phyloP scores from a whole-genome alignment of 1,284 basidiomycete genomes.

The Ganoderma lucidum region DNA sequence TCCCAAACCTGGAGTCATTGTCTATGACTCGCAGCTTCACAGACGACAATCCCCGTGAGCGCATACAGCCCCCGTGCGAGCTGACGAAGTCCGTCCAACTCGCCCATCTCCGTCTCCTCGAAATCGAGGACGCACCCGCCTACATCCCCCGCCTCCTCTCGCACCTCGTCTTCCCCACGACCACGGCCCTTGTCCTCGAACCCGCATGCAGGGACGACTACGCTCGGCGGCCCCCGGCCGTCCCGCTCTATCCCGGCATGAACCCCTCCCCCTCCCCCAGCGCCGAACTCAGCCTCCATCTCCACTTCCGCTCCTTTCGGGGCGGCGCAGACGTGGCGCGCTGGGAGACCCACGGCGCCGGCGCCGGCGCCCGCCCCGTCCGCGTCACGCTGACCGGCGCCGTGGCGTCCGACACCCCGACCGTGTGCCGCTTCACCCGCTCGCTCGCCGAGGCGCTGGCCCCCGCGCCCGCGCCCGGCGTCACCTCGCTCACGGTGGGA shows the following conservation, averaged over 20 bases:
- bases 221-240: not conserved
- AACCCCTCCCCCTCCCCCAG: not conserved
- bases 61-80: not conserved
- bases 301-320: not conserved
- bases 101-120: not conserved
- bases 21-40: not conserved
- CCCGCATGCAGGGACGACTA: not conserved
- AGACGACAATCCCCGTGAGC: not conserved
- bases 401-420: no score
- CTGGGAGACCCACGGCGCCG: conserved; percentile 3
- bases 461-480: not conserved
- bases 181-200: not conserved
- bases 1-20: not conserved
- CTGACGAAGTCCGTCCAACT: not conserved
- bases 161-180: not conserved
- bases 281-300: not conserved
- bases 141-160: not conserved
- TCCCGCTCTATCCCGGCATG: not conserved
- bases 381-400: not conserved
- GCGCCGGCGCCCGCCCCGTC: not conserved
- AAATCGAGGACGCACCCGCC: not conserved
- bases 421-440: not conserved
- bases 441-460: not conserved
- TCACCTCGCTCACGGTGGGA: not conserved
- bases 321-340: not conserved